Evolutionary conservation across 1,139 yeast species (phyloP).

Genomic region (Kodamaea anthophila): DNA sequence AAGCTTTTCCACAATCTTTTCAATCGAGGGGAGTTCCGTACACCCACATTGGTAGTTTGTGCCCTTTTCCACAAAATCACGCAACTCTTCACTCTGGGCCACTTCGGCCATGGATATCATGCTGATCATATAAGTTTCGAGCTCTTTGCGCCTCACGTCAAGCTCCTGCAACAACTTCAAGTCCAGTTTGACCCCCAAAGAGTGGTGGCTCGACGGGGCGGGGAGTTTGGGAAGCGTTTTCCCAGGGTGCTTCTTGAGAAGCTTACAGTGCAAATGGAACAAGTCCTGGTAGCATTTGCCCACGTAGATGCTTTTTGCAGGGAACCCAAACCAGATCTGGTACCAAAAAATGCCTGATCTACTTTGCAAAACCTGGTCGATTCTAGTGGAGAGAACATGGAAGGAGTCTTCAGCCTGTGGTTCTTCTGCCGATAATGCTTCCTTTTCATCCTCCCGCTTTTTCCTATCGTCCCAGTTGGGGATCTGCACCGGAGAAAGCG

Average conservation of each 20-base stretch:
- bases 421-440: too few species aligned
- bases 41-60: not conserved
- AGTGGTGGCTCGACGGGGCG: conserved; percentile 8
- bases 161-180: conserved; percentile 9
- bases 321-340: conserved; percentile 12
- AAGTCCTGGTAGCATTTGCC: conserved; percentile 19
- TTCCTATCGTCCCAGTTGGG: not conserved
- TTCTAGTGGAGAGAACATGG: too few species aligned
- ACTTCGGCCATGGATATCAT: conserved; percentile 5
- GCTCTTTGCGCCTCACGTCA: conserved; percentile 10
- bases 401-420: too few species aligned
- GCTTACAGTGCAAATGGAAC: conserved; percentile 14
- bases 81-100: conserved; percentile 7
- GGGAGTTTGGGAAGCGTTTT: conserved; percentile 9
- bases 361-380: conserved; percentile 15
- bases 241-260: conserved; percentile 6
- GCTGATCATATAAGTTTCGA: conserved; percentile 10
- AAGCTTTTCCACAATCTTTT: conserved; percentile 19
- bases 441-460: not conserved
- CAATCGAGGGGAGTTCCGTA: conserved; percentile 1
- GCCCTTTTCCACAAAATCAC: conserved; percentile 1
- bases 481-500: too few species aligned
- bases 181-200: conserved; percentile 7
- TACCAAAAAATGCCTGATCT: conserved; percentile 16
- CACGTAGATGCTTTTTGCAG: conserved; percentile 11